A percentile compares a stretch with the other conserved stretches of the same genome.
phyloP scores from a whole-genome alignment of 768 basidiomycete genomes.

The Baorangia bicolor region DNA sequence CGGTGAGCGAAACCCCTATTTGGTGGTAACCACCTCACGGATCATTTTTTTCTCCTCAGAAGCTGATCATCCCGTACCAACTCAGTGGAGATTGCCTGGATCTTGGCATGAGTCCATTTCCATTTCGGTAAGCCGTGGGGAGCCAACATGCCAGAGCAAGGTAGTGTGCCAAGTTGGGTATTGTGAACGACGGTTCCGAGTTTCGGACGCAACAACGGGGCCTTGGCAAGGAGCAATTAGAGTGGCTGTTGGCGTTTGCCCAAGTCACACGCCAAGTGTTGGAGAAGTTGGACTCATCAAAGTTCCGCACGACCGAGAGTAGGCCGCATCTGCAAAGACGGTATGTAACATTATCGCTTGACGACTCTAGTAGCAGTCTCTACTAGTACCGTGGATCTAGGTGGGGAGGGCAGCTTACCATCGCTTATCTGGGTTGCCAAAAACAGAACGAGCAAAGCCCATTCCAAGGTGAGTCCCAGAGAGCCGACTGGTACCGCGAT shows the following conservation, averaged over 20 bases:
- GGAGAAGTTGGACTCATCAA: neutral
- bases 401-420: no score
- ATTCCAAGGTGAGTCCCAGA: no score
- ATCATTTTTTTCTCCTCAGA: no score
- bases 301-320: neutral
- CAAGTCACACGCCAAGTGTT: neutral
- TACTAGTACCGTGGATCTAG: no score
- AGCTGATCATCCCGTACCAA: neutral
- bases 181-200: neutral
- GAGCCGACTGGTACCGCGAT: no score
- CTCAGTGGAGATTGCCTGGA: neutral
- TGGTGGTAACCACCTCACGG: neutral
- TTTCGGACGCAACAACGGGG: neutral
- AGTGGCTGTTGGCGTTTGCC: neutral
- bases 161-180: neutral
- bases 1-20: neutral
- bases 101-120: neutral
- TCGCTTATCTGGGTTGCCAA: no score
- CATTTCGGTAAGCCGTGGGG: neutral
- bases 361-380: no score
- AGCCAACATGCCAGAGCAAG: neutral
- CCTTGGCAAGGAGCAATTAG: neutral
- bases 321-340: no score
- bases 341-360: no score
- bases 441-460: no score